Conservation (phyloP, 805 yeast species). For the Ogataea zsoltii region DNA sequence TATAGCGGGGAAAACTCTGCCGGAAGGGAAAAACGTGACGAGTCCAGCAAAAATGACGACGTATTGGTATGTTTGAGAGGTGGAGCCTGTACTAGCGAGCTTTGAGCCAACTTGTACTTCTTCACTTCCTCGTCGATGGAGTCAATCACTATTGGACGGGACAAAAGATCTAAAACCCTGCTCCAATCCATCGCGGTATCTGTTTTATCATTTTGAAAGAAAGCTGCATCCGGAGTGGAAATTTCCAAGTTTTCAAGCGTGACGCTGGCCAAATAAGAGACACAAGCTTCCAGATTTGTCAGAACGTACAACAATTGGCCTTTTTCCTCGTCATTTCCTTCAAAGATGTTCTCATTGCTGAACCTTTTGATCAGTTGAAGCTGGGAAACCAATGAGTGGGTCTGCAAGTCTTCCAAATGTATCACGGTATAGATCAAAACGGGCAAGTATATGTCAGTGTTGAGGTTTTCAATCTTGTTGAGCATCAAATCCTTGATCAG, state of each 20-base stretch:
- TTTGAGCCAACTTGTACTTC: constrained; percentile 17
- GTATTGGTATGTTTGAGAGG: constrained; percentile 1
- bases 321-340: constrained; percentile 28
- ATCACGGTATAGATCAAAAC: constrained; percentile 35
- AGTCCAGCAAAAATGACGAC: constrained; percentile 13
- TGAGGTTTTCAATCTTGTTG: constrained; percentile 19
- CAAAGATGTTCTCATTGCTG: constrained; percentile 32
- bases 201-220: constrained; percentile 3
- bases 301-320: constrained; percentile 37
- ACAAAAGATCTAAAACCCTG: constrained; percentile 12
- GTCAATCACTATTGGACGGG: constrained; percentile 28
- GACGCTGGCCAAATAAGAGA: constrained; percentile 36
- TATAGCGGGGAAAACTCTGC: constrained; percentile 30
- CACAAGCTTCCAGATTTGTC: constrained; percentile 39
- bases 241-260: constrained; percentile 33
- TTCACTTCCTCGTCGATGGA: constrained; percentile 28
- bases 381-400: constrained; percentile 33
- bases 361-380: constrained; percentile 36
- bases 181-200: constrained; percentile 2
- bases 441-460: constrained; percentile 38
- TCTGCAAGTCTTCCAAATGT: constrained; percentile 30
- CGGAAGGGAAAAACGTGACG: constrained; percentile 16
- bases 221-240: constrained; percentile 13
- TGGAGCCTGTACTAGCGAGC: constrained; percentile 4
- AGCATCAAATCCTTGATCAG: constrained; percentile 24